These are phyloP conservation scores for Prunus padus DNA, from an alignment of 306 rosid species.

Conservation along the genomic window DNA sequence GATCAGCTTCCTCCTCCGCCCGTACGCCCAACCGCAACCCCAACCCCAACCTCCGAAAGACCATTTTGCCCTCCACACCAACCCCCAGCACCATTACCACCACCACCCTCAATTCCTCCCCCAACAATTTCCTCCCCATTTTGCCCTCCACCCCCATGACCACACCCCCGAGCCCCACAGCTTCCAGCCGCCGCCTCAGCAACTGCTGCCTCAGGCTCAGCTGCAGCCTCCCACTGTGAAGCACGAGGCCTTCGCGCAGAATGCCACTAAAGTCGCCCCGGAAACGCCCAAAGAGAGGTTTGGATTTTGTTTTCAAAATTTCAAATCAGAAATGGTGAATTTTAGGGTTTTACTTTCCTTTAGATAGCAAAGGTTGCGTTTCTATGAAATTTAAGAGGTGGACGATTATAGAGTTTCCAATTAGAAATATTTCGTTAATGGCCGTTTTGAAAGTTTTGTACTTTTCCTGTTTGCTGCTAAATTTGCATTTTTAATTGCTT, in stretches of 20 bases:
- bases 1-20: conserved; percentile 65
- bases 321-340: neutral
- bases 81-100: conserved; percentile 24
- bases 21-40: conserved; percentile 29
- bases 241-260: conserved; percentile 17
- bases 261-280: conserved; percentile 26
- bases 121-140: conserved; percentile 61
- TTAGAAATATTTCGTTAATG: neutral
- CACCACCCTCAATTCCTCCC: conserved; percentile 34
- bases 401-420: neutral
- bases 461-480: neutral
- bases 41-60: conserved; percentile 31
- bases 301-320: neutral
- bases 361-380: neutral
- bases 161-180: conserved; percentile 30
- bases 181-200: conserved; percentile 37
- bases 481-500: neutral
- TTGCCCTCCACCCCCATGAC: conserved; percentile 47
- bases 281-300: conserved; percentile 54
- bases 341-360: conserved; percentile 5
- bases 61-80: conserved; percentile 45
- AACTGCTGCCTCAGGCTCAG: conserved; percentile 27
- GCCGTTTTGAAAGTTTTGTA: neutral
- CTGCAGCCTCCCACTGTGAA: conserved; percentile 15
- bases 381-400: neutral